These are phyloP conservation scores for Trametes punicea DNA, from an alignment of 768 basidiomycete species.

Conservation along the genomic window DNA sequence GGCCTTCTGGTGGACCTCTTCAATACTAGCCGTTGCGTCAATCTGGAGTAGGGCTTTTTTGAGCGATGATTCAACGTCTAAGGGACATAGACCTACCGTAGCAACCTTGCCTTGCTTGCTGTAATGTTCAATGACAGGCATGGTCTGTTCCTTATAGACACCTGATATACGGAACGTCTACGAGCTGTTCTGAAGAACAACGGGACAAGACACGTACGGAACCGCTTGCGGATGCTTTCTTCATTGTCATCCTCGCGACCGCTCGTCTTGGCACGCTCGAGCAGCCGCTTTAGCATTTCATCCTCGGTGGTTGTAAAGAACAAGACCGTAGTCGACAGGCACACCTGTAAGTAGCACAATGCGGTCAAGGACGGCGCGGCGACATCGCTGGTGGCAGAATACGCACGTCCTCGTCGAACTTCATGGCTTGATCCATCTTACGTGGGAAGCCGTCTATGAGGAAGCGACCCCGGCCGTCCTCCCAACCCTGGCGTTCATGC, in stretches of 20 bases:
- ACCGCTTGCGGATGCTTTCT: slow-evolving; percentile 96
- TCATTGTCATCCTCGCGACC: slow-evolving; percentile 95
- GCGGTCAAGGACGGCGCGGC: not conserved
- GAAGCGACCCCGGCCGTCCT: slow-evolving; percentile 74
- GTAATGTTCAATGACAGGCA: slow-evolving; percentile 93
- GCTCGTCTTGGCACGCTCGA: slow-evolving; percentile 89
- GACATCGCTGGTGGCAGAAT: not conserved
- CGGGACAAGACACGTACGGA: slow-evolving; percentile 51
- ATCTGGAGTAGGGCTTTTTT: slow-evolving; percentile 42
- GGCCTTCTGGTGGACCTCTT: slow-evolving; percentile 67
- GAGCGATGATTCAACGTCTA: not conserved
- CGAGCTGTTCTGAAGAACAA: not conserved
- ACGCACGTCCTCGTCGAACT: slow-evolving; percentile 82
- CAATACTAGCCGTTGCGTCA: slow-evolving; percentile 62
- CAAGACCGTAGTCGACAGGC: slow-evolving; percentile 72
- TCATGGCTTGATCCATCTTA: slow-evolving; percentile 96
- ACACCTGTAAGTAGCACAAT: slow-evolving; percentile 52
- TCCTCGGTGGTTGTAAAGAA: slow-evolving; percentile 88
- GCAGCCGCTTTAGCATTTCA: slow-evolving; percentile 80
- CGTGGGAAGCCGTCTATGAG: slow-evolving; percentile 96
- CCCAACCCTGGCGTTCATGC: slow-evolving; percentile 55
- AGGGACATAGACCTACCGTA: slow-evolving; percentile 48
- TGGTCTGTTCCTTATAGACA: slow-evolving; percentile 83
- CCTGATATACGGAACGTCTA: slow-evolving; percentile 36
- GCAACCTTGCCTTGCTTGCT: slow-evolving; percentile 63